phyloP scores from a whole-genome alignment of 2,329 filamentous ascomycete genomes.

The Aspergillus calidoustus region DNA sequence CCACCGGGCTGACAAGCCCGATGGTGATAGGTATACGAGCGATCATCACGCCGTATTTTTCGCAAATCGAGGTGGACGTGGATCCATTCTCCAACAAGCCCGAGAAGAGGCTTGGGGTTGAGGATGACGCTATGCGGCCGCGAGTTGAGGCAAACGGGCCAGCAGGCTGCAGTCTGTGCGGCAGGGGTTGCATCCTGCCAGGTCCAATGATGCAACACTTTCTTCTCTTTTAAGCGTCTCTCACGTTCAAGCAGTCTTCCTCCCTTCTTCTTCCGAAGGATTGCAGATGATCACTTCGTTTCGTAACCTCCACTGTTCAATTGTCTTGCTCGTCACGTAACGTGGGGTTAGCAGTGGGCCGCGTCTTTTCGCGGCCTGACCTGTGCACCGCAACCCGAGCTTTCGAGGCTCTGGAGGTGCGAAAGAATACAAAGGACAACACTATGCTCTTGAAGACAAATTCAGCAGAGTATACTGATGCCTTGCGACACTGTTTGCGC shows the following conservation, averaged over 20 bases:
- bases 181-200: conserved; percentile 12
- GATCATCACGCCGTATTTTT: conserved; percentile 2
- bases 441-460: no score
- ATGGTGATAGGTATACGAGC: conserved; percentile 1
- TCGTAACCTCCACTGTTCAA: neutral
- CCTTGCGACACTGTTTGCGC: neutral
- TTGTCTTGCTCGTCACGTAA: neutral
- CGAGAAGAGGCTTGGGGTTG: neutral
- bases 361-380: neutral
- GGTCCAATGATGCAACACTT: conserved; percentile 10
- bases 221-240: neutral
- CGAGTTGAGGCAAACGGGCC: conserved; percentile 17
- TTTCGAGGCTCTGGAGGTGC: no score
- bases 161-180: neutral
- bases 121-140: conserved; percentile 25
- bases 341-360: neutral
- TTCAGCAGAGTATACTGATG: neutral
- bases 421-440: neutral
- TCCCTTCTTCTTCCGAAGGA: neutral
- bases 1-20: neutral
- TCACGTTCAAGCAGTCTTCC: neutral
- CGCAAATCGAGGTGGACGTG: neutral
- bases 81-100: neutral
- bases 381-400: neutral
- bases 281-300: neutral